Conservation (phyloP, 2,329 filamentous ascomycete species). For the Alternaria gansuensis region DNA sequence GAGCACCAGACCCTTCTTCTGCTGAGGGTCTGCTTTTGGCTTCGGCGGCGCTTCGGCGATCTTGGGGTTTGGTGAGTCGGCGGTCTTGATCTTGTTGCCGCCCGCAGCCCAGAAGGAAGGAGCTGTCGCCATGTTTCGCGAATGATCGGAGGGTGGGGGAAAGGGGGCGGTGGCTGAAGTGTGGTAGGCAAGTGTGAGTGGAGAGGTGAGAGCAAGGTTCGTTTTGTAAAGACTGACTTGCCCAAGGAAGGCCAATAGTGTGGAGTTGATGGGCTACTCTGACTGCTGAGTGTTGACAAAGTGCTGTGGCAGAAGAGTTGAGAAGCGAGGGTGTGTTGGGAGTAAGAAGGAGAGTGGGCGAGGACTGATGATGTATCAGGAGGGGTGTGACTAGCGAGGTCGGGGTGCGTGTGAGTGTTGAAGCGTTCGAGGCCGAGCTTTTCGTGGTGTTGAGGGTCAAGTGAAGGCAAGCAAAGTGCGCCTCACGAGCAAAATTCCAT, state of each 20-base stretch:
- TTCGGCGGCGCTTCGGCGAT: slow-evolving; percentile 8
- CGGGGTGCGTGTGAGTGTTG: not conserved
- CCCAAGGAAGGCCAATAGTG: not conserved
- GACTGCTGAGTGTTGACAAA: not conserved
- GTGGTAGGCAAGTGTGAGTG: not conserved
- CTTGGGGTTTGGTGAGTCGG: not conserved
- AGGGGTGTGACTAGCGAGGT: not conserved
- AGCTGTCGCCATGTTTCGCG: slow-evolving; percentile 1
- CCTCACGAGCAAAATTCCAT: not conserved
- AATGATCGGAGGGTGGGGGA: not conserved
- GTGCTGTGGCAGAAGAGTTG: not conserved
- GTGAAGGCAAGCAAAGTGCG: slow-evolving; percentile 13
- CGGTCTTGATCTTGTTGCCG: slow-evolving; percentile 11
- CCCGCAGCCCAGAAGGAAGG: slow-evolving; percentile 18
- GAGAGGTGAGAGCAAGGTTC: not conserved
- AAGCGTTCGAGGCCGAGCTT: slow-evolving; percentile 1
- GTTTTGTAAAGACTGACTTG: not conserved
- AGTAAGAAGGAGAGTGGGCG: slow-evolving; percentile 2
- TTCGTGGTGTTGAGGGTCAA: slow-evolving; percentile 4
- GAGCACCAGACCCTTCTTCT: slow-evolving; percentile 14
- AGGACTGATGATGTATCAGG: slow-evolving; percentile 1
- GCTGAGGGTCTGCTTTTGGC: not conserved
- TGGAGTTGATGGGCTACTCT: not conserved
- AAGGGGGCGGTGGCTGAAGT: not conserved
- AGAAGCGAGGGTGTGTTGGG: not conserved